These are phyloP conservation scores for Psilocybe subaeruginosa DNA, from an alignment of 768 basidiomycete genomes.

Conservation along the genomic window DNA sequence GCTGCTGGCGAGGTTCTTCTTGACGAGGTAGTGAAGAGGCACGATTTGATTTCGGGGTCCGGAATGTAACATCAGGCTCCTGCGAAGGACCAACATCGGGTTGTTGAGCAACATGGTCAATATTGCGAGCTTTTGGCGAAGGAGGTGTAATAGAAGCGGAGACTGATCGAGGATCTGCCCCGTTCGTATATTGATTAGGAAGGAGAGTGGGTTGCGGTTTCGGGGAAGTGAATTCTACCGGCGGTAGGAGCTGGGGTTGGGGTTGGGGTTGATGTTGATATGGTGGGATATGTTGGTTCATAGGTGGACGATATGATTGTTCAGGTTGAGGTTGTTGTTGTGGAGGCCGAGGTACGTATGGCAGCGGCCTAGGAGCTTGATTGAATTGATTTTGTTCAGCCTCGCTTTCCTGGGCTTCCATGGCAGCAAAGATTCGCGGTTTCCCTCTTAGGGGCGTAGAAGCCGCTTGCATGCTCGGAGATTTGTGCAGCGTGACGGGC, in stretches of 20 bases:
- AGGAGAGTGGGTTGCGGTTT: slow-evolving; percentile 13
- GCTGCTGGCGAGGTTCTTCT: slow-evolving; percentile 7
- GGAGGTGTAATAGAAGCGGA: slow-evolving; percentile 11
- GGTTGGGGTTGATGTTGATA: slow-evolving; percentile 8
- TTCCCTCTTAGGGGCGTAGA: slow-evolving; percentile 39
- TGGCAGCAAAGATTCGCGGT: slow-evolving; percentile 68
- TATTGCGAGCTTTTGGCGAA: slow-evolving; percentile 2
- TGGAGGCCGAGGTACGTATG: neutral
- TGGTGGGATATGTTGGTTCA: slow-evolving; percentile 3
- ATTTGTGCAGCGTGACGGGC: slow-evolving; percentile 24
- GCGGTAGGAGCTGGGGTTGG: slow-evolving; percentile 15
- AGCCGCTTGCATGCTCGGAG: slow-evolving; percentile 25
- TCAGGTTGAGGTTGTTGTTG: slow-evolving; percentile 6
- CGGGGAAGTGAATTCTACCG: slow-evolving; percentile 21
- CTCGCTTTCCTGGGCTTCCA: slow-evolving; percentile 33
- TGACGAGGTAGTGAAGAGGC: slow-evolving; percentile 10
- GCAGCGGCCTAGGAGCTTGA: neutral
- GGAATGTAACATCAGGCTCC: slow-evolving; percentile 5
- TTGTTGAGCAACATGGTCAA: neutral
- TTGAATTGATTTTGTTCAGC: neutral
- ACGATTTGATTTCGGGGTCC: slow-evolving; percentile 14
- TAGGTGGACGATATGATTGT: slow-evolving; percentile 9
- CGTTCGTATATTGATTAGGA: slow-evolving; percentile 8
- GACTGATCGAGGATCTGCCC: slow-evolving; percentile 6
- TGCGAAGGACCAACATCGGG: neutral